These are phyloP conservation scores for Fusarium tanahbumbuense DNA, from an alignment of 2,329 filamentous ascomycete genomes.

Conservation along the genomic window DNA sequence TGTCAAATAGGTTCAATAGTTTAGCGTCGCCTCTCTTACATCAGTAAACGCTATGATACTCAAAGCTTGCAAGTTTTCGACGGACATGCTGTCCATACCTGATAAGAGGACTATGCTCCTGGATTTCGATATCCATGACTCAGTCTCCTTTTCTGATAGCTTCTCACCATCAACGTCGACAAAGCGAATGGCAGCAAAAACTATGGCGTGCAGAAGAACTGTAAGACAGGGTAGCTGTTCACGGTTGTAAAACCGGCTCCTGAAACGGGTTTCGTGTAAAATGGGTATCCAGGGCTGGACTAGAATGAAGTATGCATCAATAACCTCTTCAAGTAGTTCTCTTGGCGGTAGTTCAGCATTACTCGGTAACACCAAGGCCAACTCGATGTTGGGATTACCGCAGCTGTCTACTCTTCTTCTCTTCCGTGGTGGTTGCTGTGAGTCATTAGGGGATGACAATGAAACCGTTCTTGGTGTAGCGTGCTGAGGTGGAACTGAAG, in stretches of 20 bases:
- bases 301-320: constrained; percentile 36
- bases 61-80: constrained; percentile 40
- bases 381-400: constrained; percentile 40
- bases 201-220: constrained; percentile 36
- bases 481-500: background rate
- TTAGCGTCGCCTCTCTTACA: background rate
- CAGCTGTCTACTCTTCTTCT: constrained; percentile 38
- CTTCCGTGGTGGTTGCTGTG: constrained; percentile 24
- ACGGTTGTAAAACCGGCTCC: constrained; percentile 34
- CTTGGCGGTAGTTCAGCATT: constrained; percentile 22
- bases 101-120: constrained; percentile 36
- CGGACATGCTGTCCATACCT: constrained; percentile 39
- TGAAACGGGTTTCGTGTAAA: constrained; percentile 37
- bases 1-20: accelerated
- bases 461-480: background rate
- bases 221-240: constrained; percentile 30
- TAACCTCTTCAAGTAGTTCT: constrained; percentile 36
- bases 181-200: constrained; percentile 39
- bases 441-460: background rate
- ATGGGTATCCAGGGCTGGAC: constrained; percentile 43
- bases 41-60: constrained; percentile 41
- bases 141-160: background rate
- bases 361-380: constrained; percentile 19
- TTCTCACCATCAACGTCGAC: background rate
- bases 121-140: constrained; percentile 27